Evolutionary conservation across 345 rosid genomes (phyloP), one percentile per base, ranked within the genome.

Genomic region (Euphorbia pulcherrima): DNA sequence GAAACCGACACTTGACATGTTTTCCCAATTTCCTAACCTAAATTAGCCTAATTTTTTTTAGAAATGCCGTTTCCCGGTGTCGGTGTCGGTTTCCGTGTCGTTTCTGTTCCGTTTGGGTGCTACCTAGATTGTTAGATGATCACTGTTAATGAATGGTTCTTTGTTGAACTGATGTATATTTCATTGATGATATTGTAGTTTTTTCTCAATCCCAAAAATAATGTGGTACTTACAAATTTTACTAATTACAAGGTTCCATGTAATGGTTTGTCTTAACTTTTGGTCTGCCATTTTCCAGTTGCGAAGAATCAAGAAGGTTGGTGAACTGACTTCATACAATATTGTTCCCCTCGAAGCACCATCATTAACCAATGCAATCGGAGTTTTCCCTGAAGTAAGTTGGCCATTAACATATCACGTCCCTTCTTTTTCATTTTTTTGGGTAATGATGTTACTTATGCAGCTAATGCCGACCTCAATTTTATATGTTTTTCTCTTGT

Each of bases 291-390:
- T 30, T 74, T 77, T 78, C 69, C 82, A 94, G 99, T 69, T 94
- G 74, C 85, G 72, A 66, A 79, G 90, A 80, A 82, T 91, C 29
- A 91, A 86, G 73, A 81, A 54, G 53, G 88, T 83, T 52, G 96
- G 87, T 70, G 99, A 94, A 77, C 90, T 94, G 53, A 79, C 74
- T 33, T 85, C 99, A 6, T 94, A 91, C 79, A 94, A 94, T 70
- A 94, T 91, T 70, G 88, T 94, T 44, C 99, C 99, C 30, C 66
- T 94, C 65, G 99, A 94, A 72, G 92, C 88, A 48, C 97, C 92
- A 30, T 74, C 94, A 39, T 67, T 91, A 71, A 87, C 97, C 59
- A 94, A 91, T 84, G 97, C 83, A 54, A 88, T 91, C 68, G 85
- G 97, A 70, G 73, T 84, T 65, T 89, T 94, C 60, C 99, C 97